phyloP scores from a whole-genome alignment of 2,329 filamentous ascomycete genomes.

The Aureobasidium mangrovei region DNA sequence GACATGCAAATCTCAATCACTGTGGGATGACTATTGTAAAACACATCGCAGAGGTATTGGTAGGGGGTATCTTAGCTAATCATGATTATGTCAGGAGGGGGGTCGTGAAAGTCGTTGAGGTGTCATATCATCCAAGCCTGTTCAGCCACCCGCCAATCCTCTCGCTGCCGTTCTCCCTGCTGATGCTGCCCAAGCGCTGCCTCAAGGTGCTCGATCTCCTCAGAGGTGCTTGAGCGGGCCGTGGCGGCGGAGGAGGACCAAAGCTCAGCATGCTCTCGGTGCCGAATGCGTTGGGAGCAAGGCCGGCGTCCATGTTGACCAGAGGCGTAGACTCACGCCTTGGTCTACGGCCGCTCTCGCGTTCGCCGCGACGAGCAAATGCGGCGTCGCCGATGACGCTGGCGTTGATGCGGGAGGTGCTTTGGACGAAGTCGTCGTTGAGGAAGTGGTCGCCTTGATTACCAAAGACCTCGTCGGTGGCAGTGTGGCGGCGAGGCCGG shows the following conservation, averaged over 20 bases:
- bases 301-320: conserved; percentile 20
- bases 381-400: conserved; percentile 25
- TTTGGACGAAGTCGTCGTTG: conserved; percentile 48
- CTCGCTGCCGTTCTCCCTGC: conserved; percentile 2
- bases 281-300: conserved; percentile 27
- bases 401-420: conserved; percentile 22
- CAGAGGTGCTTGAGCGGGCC: not conserved
- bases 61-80: no score
- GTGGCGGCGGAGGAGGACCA: not conserved
- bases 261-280: conserved; percentile 27
- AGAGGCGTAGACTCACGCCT: conserved; percentile 18
- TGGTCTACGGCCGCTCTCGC: conserved; percentile 22
- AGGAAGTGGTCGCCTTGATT: conserved; percentile 51
- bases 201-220: conserved; percentile 1
- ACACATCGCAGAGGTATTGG: no score
- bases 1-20: no score
- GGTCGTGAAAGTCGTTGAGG: no score
- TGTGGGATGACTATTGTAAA: no score
- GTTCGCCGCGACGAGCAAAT: conserved; percentile 25
- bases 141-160: conserved; percentile 9
- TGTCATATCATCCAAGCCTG: conserved; percentile 1
- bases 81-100: no score
- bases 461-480: conserved; percentile 26
- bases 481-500: conserved; percentile 25
- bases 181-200: conserved; percentile 4